These are phyloP conservation scores for Candida ulmi DNA, from an alignment of 805 yeast genomes.

Conservation along the genomic window DNA sequence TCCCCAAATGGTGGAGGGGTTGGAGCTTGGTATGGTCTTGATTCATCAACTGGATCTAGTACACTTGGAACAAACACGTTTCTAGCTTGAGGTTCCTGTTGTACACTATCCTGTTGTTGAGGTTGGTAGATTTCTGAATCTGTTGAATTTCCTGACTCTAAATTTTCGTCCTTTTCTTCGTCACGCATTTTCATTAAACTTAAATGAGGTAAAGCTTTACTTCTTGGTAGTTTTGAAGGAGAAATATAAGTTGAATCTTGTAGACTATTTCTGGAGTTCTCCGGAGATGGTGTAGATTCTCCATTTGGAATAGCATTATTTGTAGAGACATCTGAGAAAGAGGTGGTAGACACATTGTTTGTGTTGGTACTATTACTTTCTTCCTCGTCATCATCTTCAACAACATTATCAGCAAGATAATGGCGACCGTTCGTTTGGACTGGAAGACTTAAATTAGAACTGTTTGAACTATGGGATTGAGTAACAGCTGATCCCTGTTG, in stretches of 20 bases:
- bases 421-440: conserved; percentile 9
- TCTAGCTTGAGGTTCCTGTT: too few species aligned
- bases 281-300: conserved; percentile 20
- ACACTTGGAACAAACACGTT: conserved; percentile 5
- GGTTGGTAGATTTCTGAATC: neutral
- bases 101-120: too few species aligned
- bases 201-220: conserved; percentile 20
- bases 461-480: too few species aligned
- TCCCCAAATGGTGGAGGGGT: neutral
- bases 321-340: neutral
- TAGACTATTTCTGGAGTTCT: neutral
- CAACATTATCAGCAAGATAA: conserved; percentile 19
- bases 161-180: conserved; percentile 14
- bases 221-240: conserved; percentile 21
- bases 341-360: too few species aligned
- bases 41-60: conserved; percentile 8
- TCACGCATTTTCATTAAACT: conserved; percentile 19
- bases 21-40: conserved; percentile 3
- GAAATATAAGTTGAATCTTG: conserved; percentile 1
- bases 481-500: too few species aligned
- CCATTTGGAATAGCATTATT: conserved; percentile 11
- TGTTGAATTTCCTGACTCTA: neutral
- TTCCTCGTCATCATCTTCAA: conserved; percentile 8
- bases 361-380: neutral
- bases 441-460: too few species aligned